Conservation (phyloP, 805 yeast genomes). For the Zygotorulaspora chibaensis region DNA sequence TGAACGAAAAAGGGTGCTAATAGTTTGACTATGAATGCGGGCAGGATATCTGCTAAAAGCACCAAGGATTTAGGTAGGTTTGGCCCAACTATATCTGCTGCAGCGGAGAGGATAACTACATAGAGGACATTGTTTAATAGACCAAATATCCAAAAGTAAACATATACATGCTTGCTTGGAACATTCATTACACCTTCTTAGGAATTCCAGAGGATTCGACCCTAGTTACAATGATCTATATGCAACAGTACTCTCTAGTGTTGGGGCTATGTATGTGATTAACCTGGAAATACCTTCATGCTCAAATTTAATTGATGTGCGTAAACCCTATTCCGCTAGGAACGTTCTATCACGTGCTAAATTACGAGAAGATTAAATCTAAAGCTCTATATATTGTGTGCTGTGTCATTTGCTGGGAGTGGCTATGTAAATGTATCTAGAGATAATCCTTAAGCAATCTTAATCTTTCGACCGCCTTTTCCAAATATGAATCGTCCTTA, state of each 20-base stretch:
- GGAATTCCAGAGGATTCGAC: not conserved
- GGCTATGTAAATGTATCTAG: slow-evolving; percentile 2
- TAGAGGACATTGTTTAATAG: slow-evolving; percentile 82
- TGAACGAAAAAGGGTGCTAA: slow-evolving; percentile 79
- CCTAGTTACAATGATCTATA: not conserved
- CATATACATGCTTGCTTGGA: slow-evolving; percentile 30
- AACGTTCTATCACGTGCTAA: not conserved
- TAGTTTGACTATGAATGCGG: slow-evolving; percentile 69
- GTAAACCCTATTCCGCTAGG: too few species aligned
- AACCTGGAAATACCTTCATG: too few species aligned
- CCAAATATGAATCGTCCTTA: slow-evolving; percentile 78
- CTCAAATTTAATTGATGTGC: too few species aligned
- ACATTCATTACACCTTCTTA: slow-evolving; percentile 1
- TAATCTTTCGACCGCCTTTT: slow-evolving; percentile 76
- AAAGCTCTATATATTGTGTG: not conserved
- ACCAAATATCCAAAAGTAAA: slow-evolving; percentile 77
- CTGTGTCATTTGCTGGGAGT: not conserved
- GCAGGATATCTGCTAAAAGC: slow-evolving; percentile 79
- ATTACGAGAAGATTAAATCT: not conserved
- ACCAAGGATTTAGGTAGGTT: slow-evolving; percentile 80
- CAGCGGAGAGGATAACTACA: slow-evolving; percentile 88
- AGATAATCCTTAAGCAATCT: slow-evolving; percentile 64
- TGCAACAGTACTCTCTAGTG: too few species aligned
- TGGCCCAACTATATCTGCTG: slow-evolving; percentile 85
- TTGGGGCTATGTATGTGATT: too few species aligned